These are phyloP conservation scores for Alternaria atra DNA, from an alignment of 2,329 filamentous ascomycete genomes.

Conservation along the genomic window DNA sequence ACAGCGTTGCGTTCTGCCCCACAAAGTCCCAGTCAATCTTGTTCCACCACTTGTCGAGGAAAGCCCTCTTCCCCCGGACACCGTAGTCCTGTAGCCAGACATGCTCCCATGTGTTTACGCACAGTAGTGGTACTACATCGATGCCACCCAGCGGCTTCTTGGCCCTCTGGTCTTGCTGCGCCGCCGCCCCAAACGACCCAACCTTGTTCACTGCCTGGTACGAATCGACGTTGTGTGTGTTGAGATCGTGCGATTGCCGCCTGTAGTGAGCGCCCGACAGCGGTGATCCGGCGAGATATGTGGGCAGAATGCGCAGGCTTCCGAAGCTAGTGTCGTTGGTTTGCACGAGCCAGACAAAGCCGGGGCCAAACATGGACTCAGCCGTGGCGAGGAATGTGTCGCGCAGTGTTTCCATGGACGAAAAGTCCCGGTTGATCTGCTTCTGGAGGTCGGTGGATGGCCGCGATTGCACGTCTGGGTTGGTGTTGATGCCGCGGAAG, in stretches of 20 bases:
- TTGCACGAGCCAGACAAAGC: conserved; percentile 92
- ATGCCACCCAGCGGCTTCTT: conserved; percentile 70
- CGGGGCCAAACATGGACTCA: conserved; percentile 91
- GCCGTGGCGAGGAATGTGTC: conserved; percentile 83
- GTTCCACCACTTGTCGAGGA: conserved; percentile 85
- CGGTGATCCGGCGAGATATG: conserved; percentile 90
- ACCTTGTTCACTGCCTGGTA: conserved; percentile 48
- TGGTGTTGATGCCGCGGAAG: conserved; percentile 66
- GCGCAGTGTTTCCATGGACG: conserved; percentile 82
- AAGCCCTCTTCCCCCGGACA: conserved; percentile 76
- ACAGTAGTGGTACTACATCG: conserved; percentile 79
- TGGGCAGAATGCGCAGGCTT: conserved; percentile 76
- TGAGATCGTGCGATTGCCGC: conserved; percentile 73
- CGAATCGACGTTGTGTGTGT: conserved; percentile 59
- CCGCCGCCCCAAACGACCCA: conserved; percentile 51
- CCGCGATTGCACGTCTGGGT: conserved; percentile 33
- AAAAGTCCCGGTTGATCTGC: conserved; percentile 76
- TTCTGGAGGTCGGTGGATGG: conserved; percentile 62
- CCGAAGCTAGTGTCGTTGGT: conserved; percentile 55
- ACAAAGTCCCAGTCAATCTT: conserved; percentile 86
- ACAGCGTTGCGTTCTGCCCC: conserved; percentile 33
- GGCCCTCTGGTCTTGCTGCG: conserved; percentile 37
- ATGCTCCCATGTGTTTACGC: conserved; percentile 97
- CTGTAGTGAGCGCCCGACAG: conserved; percentile 87
- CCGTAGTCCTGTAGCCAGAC: conserved; percentile 87